These are phyloP conservation scores for Persicaria maculosa DNA, from an alignment of 148 eudicot species.

Conservation along the genomic window DNA sequence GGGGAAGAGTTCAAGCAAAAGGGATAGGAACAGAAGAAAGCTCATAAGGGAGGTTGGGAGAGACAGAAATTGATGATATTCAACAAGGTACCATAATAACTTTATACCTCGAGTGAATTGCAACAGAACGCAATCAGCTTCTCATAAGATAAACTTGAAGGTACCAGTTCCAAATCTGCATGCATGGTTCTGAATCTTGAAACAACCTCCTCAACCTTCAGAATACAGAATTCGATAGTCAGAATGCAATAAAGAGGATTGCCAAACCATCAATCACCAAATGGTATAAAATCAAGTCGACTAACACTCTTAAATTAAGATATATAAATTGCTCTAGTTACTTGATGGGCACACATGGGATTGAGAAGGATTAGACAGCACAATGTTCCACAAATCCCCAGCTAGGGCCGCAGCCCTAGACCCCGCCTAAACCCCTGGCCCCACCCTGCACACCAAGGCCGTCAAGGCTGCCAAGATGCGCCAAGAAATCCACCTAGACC, in stretches of 20 bases:
- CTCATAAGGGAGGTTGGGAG: background rate
- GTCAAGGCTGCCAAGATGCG: too few relatives aligned
- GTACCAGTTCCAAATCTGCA: constrained; percentile 46
- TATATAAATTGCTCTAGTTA: background rate
- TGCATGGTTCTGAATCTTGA: constrained; percentile 53
- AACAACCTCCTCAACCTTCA: constrained; percentile 63
- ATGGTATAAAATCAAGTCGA: background rate
- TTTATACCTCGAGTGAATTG: constrained; percentile 47
- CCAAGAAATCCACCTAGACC: too few relatives aligned
- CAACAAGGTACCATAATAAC: background rate
- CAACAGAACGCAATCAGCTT: constrained; percentile 60
- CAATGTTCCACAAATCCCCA: background rate
- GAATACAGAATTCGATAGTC: constrained; percentile 15
- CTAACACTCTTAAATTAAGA: background rate
- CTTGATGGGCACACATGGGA: background rate
- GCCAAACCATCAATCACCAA: background rate
- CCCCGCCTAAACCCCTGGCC: too few relatives aligned
- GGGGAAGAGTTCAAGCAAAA: background rate
- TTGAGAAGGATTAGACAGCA: background rate
- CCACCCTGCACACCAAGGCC: too few relatives aligned
- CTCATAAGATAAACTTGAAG: constrained; percentile 54
- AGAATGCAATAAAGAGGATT: constrained; percentile 9
- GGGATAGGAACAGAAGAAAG: background rate
- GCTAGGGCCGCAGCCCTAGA: too few relatives aligned
- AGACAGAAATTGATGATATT: background rate